Percentiles rank a stretch among this genome's conserved stretches.
phyloP scores from a whole-genome alignment of 1,139 yeast species.

The Hansenula sp. region DNA sequence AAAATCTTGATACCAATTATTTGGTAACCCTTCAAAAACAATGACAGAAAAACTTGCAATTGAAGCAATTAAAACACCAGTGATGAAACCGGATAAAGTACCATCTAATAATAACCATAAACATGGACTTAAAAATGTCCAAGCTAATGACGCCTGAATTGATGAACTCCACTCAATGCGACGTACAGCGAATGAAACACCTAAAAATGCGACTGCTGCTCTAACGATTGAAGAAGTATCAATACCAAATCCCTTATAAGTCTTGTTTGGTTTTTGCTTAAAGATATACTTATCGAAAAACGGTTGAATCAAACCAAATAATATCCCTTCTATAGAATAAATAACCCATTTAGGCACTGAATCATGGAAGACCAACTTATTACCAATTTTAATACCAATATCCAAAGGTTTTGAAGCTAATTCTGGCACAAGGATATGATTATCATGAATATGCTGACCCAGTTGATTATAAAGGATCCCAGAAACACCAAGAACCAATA shows the following conservation, averaged over 20 bases:
- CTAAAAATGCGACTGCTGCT: slow-evolving; percentile 72
- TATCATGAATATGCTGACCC: slow-evolving; percentile 46
- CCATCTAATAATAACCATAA: slow-evolving; percentile 82
- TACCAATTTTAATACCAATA: slow-evolving; percentile 24
- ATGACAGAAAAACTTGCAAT: slow-evolving; percentile 11
- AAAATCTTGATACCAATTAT: slow-evolving; percentile 9
- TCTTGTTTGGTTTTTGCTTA: slow-evolving; percentile 14
- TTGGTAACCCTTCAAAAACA: slow-evolving; percentile 9
- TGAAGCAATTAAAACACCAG: slow-evolving; percentile 5
- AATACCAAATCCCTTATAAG: slow-evolving; percentile 6
- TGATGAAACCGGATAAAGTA: slow-evolving; percentile 35
- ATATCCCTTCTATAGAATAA: slow-evolving; percentile 53
- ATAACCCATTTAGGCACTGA: slow-evolving; percentile 28
- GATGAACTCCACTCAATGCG: slow-evolving; percentile 78
- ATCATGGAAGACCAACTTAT: slow-evolving; percentile 21
- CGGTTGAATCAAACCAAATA: slow-evolving; percentile 64
- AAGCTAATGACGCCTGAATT: slow-evolving; percentile 68
- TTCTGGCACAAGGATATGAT: slow-evolving; percentile 37
- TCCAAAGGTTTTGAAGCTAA: slow-evolving; percentile 30
- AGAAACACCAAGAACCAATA: slow-evolving; percentile 36
- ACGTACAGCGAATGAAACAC: slow-evolving; percentile 79
- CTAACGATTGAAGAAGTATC: slow-evolving; percentile 47
- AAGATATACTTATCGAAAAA: slow-evolving; percentile 37
- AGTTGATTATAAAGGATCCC: slow-evolving; percentile 50
- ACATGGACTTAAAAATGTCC: slow-evolving; percentile 74